These are phyloP conservation scores for Tylopilus plumbeoviolaceoides DNA, from an alignment of 768 basidiomycete species.

Conservation along the genomic window DNA sequence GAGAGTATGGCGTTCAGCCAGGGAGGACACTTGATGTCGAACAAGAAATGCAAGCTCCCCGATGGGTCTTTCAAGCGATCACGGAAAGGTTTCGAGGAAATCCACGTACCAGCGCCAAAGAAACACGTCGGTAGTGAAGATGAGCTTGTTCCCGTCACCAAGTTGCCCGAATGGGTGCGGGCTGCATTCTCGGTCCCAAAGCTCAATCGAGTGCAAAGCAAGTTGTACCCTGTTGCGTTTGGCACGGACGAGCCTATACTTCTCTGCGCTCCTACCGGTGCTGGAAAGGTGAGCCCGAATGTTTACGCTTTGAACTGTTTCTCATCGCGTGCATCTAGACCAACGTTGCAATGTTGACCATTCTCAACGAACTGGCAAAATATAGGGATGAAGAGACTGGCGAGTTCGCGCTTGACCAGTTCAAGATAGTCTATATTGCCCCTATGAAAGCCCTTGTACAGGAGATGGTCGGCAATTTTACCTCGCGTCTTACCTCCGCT, in stretches of 20 bases:
- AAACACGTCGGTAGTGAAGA: constrained; percentile 57
- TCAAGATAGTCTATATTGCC: constrained; percentile 97
- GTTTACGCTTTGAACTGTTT: neutral
- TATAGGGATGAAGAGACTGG: constrained; percentile 82
- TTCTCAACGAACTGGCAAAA: constrained; percentile 87
- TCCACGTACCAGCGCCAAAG: constrained; percentile 94
- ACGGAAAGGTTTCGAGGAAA: constrained; percentile 96
- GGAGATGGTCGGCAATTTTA: constrained; percentile 97
- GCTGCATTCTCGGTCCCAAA: constrained; percentile 78
- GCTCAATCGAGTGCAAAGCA: constrained; percentile 91
- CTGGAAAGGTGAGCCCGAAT: constrained; percentile 77
- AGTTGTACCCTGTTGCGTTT: constrained; percentile 89
- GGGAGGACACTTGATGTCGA: constrained; percentile 96
- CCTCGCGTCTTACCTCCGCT: constrained; percentile 54
- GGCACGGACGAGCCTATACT: constrained; percentile 92
- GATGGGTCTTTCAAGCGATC: constrained; percentile 97
- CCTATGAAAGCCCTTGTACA: constrained; percentile 99
- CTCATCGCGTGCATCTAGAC: constrained; percentile 51
- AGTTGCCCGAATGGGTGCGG: constrained; percentile 82
- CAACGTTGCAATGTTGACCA: constrained; percentile 94
- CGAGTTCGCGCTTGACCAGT: constrained; percentile 76
- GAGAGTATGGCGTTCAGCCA: constrained; percentile 95
- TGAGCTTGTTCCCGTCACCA: constrained; percentile 67
- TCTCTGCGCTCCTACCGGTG: constrained; percentile 96
- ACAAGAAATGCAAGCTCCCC: constrained; percentile 97